Base-by-base conservation (phyloP, 768 basidiomycete species). In the Tylopilus balloui region DNA sequence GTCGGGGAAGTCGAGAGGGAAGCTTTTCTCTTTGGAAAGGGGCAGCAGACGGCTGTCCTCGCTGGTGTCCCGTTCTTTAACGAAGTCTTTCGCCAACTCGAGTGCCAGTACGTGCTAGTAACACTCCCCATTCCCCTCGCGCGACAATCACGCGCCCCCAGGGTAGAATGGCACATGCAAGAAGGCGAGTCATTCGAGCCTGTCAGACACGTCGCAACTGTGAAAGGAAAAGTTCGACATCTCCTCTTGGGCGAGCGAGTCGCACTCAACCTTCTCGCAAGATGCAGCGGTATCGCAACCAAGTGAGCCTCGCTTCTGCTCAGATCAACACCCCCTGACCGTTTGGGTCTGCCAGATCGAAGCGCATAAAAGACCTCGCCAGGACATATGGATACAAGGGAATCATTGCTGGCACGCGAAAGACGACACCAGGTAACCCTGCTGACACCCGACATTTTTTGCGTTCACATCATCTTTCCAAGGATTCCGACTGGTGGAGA, bases 251-350 rank as follows among this genome's bases (percentile, higher is more conserved):
- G 93, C 32, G 96, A 99, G 67, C 78, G 95, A 39, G 83, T 96
- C 36, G 94, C 91, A 9, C 75, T 99, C 59, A 98, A 98, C 65
- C 76, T 94, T 50, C 77, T 99, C 45, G 92, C 96, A 9, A 76
- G 96, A 58, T 97, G 95, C 69, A 93, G 92, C 57, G 96, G 96
- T 5, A 97, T 98, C 55, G 95, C 95, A 15, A 95, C 92, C 24
- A 87, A 88, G 93, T 94, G 61, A 67, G 83, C 63, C 24, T 25
- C 3, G 19, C 36, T 21, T 36, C 46, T 20, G 27, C 42, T 40
- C 8, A 6, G 10, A 36, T 24, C 40, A 14, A 43, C 10, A 21
- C 40, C 19, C 8, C 4, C 39, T 49, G 21, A 60, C 21, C 13
- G n/a, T 12, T 10, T 38, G 39, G 31, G 11, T 48, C 25, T 31